Base-by-base conservation (phyloP, 139 green algal genomes). In the Picocystis salinarum region DNA sequence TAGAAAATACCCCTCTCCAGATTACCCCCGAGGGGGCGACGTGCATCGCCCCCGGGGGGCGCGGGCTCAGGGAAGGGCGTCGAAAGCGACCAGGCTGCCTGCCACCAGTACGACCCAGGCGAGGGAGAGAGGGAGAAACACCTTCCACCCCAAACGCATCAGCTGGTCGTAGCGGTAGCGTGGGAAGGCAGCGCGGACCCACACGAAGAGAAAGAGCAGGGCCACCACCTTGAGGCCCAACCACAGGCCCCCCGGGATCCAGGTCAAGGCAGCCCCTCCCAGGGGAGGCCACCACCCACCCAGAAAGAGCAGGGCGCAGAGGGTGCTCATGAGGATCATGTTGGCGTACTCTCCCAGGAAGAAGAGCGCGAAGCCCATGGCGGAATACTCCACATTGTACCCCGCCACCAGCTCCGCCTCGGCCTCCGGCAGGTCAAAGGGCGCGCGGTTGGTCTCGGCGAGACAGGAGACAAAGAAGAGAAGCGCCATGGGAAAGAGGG, bases 301-400 rank as follows among this genome's bases (percentile, higher is more conserved):
- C n/a, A n/a, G n/a, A n/a, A n/a, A n/a, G n/a, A n/a, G n/a, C n/a
- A n/a, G n/a, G n/a, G n/a, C n/a, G n/a, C n/a, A n/a, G n/a, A n/a
- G n/a, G n/a, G n/a, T n/a, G n/a, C n/a, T n/a, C n/a, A 83, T 75
- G 17, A 75, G 55, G 53, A 73, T 67, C 60, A 83, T 74, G 36
- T 73, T 71, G 25, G 55, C 60, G 50, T 78, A 83, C 51, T 80
- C 66, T 23, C 49, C 60, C 24, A 79, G 64, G 53, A 80, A 80
- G 50, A 80, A 80, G 19, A 78, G 40, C 34, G 65, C 62, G 62
- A 83, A 82, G n/a, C 64, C 61, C 55, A 79, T 71, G 28, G 48
- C 61, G 13, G 48, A 61, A 60, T 74, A 79, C 51, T 78, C 73
- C 28, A 77, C 66, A 40, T 75, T 73, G 52, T 73, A 78, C 46